phyloP scores from a whole-genome alignment of 1,284 basidiomycete species.

The Ceratobasidium sp. region DNA sequence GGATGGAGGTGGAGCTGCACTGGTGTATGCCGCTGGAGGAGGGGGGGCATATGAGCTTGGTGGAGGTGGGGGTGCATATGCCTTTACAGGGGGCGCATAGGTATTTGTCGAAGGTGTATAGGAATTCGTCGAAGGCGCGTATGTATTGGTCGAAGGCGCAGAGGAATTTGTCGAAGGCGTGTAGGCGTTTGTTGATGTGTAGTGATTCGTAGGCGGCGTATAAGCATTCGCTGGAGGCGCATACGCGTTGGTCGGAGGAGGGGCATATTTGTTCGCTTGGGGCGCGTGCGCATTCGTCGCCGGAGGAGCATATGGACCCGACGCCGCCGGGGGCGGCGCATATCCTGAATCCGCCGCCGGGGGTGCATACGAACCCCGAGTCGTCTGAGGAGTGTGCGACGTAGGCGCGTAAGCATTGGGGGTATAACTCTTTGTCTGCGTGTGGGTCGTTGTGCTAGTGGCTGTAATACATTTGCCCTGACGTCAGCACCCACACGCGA shows the following conservation, averaged over 20 bases:
- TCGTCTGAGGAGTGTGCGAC: conserved; percentile 12
- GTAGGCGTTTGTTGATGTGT: conserved; percentile 47
- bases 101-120: conserved; percentile 47
- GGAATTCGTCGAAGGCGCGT: conserved; percentile 45
- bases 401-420: conserved; percentile 37
- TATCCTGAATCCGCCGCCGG: conserved; percentile 16
- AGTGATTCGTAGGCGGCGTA: conserved; percentile 9
- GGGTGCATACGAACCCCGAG: conserved; percentile 16
- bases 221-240: conserved; percentile 47
- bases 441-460: conserved; percentile 3
- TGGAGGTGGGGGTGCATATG: conserved; percentile 33
- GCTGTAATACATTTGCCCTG: not conserved
- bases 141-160: conserved; percentile 48
- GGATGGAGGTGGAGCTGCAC: conserved; percentile 50
- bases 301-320: conserved; percentile 50
- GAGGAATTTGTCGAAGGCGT: conserved; percentile 46
- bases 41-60: conserved; percentile 50
- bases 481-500: conserved; percentile 1
- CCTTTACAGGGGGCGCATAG: conserved; percentile 28
- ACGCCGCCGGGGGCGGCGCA: conserved; percentile 44
- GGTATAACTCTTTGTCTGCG: conserved; percentile 36
- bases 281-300: conserved; percentile 29
- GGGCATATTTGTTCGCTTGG: conserved; percentile 48
- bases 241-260: conserved; percentile 51
- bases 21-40: conserved; percentile 50